Conservation (phyloP, 768 basidiomycete species). For the Serendipita sp. region DNA sequence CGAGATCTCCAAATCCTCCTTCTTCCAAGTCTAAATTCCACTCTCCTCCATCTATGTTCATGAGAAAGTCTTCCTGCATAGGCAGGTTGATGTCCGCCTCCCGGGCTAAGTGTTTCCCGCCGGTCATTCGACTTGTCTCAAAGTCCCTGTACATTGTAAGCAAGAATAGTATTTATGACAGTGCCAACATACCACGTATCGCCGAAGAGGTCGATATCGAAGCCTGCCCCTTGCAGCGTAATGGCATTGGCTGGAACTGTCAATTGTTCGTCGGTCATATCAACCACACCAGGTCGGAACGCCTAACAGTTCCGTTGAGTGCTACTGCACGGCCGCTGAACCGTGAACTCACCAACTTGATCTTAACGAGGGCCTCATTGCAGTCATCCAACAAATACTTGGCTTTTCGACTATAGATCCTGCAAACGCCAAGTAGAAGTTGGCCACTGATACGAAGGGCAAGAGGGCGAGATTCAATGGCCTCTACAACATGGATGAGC, state of each 20-base stretch:
- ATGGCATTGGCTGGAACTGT: conserved; percentile 76
- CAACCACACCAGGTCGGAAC: conserved; percentile 87
- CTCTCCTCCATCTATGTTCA: conserved; percentile 43
- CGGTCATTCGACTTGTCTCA: conserved; percentile 45
- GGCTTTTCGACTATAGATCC: conserved; percentile 95
- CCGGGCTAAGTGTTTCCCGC: conserved; percentile 69
- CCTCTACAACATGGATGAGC: conserved; percentile 27
- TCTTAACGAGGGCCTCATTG: conserved; percentile 87
- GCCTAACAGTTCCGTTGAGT: conserved; percentile 32
- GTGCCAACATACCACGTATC: conserved; percentile 48
- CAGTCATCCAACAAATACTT: conserved; percentile 97
- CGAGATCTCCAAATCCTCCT: conserved; percentile 48
- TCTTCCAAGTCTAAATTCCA: conserved; percentile 61
- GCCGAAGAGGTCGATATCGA: conserved; percentile 62
- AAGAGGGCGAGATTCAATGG: conserved; percentile 55
- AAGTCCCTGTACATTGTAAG: conserved; percentile 42
- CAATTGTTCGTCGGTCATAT: conserved; percentile 89
- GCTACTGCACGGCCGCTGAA: background rate
- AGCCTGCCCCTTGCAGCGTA: conserved; percentile 52
- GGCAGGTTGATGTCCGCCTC: conserved; percentile 80
- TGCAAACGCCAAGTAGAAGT: conserved; percentile 84
- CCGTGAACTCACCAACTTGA: conserved; percentile 58
- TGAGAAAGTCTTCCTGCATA: conserved; percentile 49
- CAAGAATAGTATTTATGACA: background rate
- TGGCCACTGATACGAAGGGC: conserved; percentile 94